Percentiles rank a stretch among this genome's conserved stretches.
Conservation (phyloP, 345 rosid genomes). For the Psidium friedrichsthalianum region DNA sequence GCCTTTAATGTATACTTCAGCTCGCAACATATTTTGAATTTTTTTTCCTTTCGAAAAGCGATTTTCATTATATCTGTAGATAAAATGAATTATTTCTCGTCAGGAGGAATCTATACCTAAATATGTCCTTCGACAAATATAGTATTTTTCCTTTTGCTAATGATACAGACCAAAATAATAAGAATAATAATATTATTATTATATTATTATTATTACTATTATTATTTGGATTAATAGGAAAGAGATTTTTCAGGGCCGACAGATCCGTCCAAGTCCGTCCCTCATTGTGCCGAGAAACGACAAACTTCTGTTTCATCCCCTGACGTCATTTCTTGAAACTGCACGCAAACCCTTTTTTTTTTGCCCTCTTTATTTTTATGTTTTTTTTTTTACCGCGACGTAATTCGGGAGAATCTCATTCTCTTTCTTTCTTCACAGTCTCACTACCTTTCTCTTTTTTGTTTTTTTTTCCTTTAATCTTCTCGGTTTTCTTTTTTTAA, state of each 20-base stretch:
- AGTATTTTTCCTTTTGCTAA: not conserved
- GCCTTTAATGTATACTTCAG: rapidly evolving
- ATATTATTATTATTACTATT: not conserved
- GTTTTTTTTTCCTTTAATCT: not conserved
- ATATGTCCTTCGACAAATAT: not conserved
- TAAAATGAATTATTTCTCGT: rapidly evolving
- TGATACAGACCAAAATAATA: not conserved
- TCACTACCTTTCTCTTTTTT: not conserved
- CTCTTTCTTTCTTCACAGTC: not conserved
- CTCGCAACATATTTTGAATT: too few species aligned
- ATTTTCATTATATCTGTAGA: not conserved
- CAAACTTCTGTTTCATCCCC: constrained; percentile 2
- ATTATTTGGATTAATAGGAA: not conserved
- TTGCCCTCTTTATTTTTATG: not conserved
- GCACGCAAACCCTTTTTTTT: constrained; percentile 10
- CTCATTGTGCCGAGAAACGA: not conserved
- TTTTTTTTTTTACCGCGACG: not conserved
- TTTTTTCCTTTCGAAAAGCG: not conserved
- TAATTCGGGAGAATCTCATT: not conserved
- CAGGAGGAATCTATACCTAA: not conserved
- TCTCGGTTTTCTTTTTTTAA: not conserved
- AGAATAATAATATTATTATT: not conserved
- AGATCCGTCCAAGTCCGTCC: not conserved
- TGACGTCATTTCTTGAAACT: constrained; percentile 21
- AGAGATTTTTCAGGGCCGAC: not conserved